Base-by-base conservation (phyloP, 495 filamentous ascomycete genomes). In the Trichoderma parareesei region DNA sequence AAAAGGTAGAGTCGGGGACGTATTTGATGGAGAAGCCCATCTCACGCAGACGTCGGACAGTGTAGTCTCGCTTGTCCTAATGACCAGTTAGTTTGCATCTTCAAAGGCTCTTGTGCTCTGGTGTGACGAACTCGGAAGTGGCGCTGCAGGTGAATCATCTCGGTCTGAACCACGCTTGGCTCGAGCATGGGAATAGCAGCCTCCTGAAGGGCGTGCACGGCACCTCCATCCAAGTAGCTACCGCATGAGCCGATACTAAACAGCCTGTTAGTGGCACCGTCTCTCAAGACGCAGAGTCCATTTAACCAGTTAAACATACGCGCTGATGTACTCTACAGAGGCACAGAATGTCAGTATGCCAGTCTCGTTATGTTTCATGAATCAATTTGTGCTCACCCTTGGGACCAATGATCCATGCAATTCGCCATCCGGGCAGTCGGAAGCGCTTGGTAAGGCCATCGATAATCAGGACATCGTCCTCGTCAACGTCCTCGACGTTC, bases 371-470 rank as follows among this genome's bases (percentile, higher is more conserved):
- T 16, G 48, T 18, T 20, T 33, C 38, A 57, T 37, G 14, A 9
- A 18, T 9, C 42, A 14, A 27, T 27, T 33, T 14, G 55, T 1
- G 57, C 65, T 59, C 20, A 64, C 63, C 63, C 79, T 97, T 97
- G 60, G 93, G 93, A 2, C 93, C 93, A 60, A 98, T 75, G 67
- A 98, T 89, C 93, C 93, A 97, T 9, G 93, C 93, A 60, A 98
- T 92, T 67, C 93, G 90, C 93, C 93, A 98, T 64, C 93, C 93
- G 3, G 93, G 93, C 3, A 98, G 85, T 67, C 93, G 87, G 85
- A 98, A 98, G 62, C 92, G 89, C 83, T 98, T 98, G 65, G 93
- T 98, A 18, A 98, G 85, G 49, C 93, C 93, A 74, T 98, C 93
- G 64, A 98, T 93, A 70, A 98, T 88, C 49, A 98, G 85, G 8